Conservation (phyloP, 164 flowering plant genomes). For the Stephania yunnanensis region DNA sequence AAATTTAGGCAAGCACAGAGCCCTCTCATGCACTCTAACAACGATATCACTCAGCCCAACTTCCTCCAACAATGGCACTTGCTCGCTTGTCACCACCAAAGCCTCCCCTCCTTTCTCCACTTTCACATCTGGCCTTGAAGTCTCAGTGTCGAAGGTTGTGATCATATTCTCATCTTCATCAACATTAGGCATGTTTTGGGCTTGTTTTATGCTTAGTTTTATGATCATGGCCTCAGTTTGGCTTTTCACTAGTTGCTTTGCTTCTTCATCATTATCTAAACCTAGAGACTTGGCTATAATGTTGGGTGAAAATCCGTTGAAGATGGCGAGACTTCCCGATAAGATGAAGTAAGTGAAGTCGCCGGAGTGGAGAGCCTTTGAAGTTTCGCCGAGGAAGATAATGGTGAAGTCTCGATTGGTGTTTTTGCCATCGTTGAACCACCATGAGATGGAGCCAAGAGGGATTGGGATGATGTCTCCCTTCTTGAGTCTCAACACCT, state of each 20-base stretch:
- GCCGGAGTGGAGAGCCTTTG: slow-evolving; percentile 49
- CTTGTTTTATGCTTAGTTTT: slow-evolving; percentile 21
- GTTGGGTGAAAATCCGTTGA: slow-evolving; percentile 57
- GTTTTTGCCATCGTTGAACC: slow-evolving; percentile 64
- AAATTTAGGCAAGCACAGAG: slow-evolving; percentile 66
- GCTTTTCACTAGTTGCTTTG: slow-evolving; percentile 35
- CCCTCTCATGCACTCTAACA: slow-evolving; percentile 47
- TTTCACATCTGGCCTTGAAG: slow-evolving; percentile 53
- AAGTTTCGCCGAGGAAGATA: slow-evolving; percentile 59
- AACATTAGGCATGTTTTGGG: no score
- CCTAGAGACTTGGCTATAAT: slow-evolving; percentile 55
- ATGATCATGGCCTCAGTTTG: slow-evolving; percentile 43
- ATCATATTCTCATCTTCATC: slow-evolving; percentile 27
- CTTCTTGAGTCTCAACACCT: slow-evolving; percentile 47
- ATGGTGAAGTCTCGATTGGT: slow-evolving; percentile 29
- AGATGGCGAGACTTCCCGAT: slow-evolving; percentile 51
- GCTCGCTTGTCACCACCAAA: slow-evolving; percentile 28
- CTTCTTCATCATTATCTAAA: slow-evolving; percentile 29
- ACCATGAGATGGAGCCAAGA: slow-evolving; percentile 61
- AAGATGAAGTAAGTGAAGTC: slow-evolving; percentile 49
- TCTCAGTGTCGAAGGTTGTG: slow-evolving; percentile 36
- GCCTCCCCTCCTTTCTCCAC: slow-evolving; percentile 38
- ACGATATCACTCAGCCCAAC: slow-evolving; percentile 63
- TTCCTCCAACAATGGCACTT: slow-evolving; percentile 53
- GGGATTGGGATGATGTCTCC: slow-evolving; percentile 75